A percentile compares a stretch with the other conserved stretches of the same genome.
Conservation (phyloP, 805 yeast species). For the Sporopachydermia lactativora region DNA sequence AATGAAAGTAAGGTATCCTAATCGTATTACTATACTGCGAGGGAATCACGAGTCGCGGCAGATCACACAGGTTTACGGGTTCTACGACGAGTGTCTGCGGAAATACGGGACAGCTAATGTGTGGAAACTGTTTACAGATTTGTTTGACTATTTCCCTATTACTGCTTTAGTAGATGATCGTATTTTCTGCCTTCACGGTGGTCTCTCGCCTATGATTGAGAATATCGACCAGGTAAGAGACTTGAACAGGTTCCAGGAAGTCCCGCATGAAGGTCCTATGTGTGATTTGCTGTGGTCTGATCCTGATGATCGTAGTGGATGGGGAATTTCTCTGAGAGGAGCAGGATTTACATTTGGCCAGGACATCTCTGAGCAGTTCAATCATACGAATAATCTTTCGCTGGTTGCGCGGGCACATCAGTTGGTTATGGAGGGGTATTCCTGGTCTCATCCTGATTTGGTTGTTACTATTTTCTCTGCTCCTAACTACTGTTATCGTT, state of each 20-base stretch:
- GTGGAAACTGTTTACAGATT: constrained; percentile 85
- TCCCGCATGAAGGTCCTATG: constrained; percentile 97
- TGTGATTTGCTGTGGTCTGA: constrained; percentile 95
- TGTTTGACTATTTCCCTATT: constrained; percentile 86
- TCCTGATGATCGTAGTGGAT: constrained; percentile 95
- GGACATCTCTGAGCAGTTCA: constrained; percentile 86
- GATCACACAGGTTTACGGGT: constrained; percentile 92
- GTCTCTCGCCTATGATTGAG: constrained; percentile 88
- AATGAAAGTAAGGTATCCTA: constrained; percentile 85
- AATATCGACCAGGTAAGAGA: constrained; percentile 86
- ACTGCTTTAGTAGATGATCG: constrained; percentile 87
- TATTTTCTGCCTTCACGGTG: constrained; percentile 89
- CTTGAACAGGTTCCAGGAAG: constrained; percentile 85
- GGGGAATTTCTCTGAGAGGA: constrained; percentile 97
- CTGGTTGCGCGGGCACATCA: constrained; percentile 93
- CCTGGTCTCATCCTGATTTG: constrained; percentile 88
- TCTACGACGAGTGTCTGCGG: constrained; percentile 88
- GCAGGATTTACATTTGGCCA: constrained; percentile 98
- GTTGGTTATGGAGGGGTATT: constrained; percentile 93
- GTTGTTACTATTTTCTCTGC: constrained; percentile 93
- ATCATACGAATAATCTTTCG: constrained; percentile 75
- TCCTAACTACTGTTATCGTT: constrained; percentile 92
- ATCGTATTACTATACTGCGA: constrained; percentile 79
- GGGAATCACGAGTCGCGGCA: constrained; percentile 95
- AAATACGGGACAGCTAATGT: constrained; percentile 88